Base-by-base conservation (phyloP, 176 grass and related monocot species). In the Canna indica region DNA sequence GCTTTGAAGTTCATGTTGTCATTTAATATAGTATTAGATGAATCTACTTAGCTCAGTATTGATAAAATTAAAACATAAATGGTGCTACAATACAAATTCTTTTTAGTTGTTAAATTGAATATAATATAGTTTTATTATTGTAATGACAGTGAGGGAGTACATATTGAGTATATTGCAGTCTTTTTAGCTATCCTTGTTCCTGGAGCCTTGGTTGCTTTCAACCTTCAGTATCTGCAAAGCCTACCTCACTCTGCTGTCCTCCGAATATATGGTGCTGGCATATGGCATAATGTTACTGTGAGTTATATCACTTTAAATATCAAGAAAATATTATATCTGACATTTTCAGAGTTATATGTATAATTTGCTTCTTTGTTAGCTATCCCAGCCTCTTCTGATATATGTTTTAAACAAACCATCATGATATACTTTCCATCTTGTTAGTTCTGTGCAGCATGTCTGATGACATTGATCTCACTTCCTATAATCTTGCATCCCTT, bases 241-340 rank as follows among this genome's bases (percentile, higher is more conserved):
- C 48, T 85, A 38, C 73, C 77, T 75, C 75, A 60, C 60, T 83
- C 87, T 79, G 74, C 93, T 8, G 76, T 77, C 56, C 89, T 97
- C 48, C 88, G 93, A 64, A 85, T 97, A 70, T 97, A 90, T 74
- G 90, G 89, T 75, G 89, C 88, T 16, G 93, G 93, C 16, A 83
- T 97, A 67, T 97, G 93, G 88, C 88, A 97, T 87, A 97, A 97
- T 84, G 57, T 82, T 66, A 75, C 81, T 64, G 93, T 97, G 77
- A 79, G 81, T 80, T 77, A 35, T 47, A 75, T 45, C 38, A 30
- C 6, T 56, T 14, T 54, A 36, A 35, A 25, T 36, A 22, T 53
- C 48, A 5, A 16, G 8, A 16, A 57, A n/a, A 22, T 4, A 22
- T n/a, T 68, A 68, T 42, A n/a, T 36, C 26, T n/a, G 50, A 53